Conservation (phyloP, 257 asterid species). For the Eustoma russellianum region DNA sequence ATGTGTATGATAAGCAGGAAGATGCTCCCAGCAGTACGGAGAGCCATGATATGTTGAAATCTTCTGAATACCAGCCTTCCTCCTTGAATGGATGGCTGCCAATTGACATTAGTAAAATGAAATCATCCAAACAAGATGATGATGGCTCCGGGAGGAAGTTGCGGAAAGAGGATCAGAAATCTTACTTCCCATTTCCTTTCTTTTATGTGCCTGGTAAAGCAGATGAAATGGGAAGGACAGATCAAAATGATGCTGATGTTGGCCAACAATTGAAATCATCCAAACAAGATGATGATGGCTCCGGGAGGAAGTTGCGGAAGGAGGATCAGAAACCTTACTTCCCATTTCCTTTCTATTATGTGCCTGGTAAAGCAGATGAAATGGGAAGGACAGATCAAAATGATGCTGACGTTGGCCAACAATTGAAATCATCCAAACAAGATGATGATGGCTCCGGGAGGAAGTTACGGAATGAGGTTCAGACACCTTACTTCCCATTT, state of each 20-base stretch:
- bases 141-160: conserved; percentile 6
- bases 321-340: conserved; percentile 15
- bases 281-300: conserved; percentile 14
- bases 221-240: conserved; percentile 13
- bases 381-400: conserved; percentile 6
- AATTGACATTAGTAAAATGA: conserved; percentile 15
- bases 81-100: conserved; percentile 36
- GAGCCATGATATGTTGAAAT: conserved; percentile 3
- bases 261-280: conserved; percentile 13
- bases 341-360: conserved; percentile 51
- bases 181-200: conserved; percentile 35
- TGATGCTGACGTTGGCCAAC: conserved; percentile 5
- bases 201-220: conserved; percentile 55
- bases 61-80: conserved; percentile 13
- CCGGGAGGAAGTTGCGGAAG: conserved; percentile 7
- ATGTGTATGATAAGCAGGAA: not conserved
- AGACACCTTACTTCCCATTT: conserved; percentile 24
- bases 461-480: conserved; percentile 12
- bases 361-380: conserved; percentile 41
- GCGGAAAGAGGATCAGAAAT: conserved; percentile 13
- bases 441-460: conserved; percentile 10
- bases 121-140: conserved; percentile 19
- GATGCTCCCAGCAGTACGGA: conserved; percentile 13
- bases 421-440: conserved; percentile 18
- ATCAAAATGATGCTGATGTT: conserved; percentile 2